Conservation (phyloP, 495 filamentous ascomycete genomes). For the Aspergillus conjunctus region DNA sequence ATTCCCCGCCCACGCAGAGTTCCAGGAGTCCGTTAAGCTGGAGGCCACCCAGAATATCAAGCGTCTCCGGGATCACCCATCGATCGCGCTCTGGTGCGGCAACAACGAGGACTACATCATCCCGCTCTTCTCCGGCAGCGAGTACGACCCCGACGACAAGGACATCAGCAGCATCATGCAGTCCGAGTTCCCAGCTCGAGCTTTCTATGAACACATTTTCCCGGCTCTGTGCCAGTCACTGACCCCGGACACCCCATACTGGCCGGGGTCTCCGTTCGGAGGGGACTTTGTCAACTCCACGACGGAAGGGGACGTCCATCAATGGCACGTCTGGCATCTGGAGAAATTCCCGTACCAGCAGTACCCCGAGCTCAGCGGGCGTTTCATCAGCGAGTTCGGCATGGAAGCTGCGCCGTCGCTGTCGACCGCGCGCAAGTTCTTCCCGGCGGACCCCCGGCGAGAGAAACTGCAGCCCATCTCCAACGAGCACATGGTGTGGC, state of each 20-base stretch:
- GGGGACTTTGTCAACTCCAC: not conserved
- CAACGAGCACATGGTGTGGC: not conserved
- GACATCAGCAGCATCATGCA: not conserved
- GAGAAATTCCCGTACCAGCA: not conserved
- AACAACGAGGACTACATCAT: constrained; percentile 5
- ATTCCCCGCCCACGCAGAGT: not conserved
- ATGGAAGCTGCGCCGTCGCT: not conserved
- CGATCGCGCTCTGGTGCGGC: not conserved
- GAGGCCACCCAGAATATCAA: constrained; percentile 1
- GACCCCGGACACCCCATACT: not conserved
- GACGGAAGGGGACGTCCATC: not conserved
- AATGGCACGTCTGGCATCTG: constrained; percentile 2
- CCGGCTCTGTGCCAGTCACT: not conserved
- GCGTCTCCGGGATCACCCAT: constrained; percentile 1
- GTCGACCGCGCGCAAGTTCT: not conserved
- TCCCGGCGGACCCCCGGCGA: not conserved
- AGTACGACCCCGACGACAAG: not conserved
- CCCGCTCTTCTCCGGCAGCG: not conserved
- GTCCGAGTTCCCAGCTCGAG: not conserved
- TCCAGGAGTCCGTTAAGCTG: not conserved
- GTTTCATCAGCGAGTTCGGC: constrained; percentile 1
- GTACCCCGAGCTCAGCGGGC: constrained; percentile 3
- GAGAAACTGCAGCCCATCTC: not conserved
- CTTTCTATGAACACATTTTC: not conserved
- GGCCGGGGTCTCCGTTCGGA: not conserved